Percentiles rank a stretch among this genome's conserved stretches.
Evolutionary conservation across 257 asterid species (phyloP).

Genomic region (Coffea eugenioides): DNA sequence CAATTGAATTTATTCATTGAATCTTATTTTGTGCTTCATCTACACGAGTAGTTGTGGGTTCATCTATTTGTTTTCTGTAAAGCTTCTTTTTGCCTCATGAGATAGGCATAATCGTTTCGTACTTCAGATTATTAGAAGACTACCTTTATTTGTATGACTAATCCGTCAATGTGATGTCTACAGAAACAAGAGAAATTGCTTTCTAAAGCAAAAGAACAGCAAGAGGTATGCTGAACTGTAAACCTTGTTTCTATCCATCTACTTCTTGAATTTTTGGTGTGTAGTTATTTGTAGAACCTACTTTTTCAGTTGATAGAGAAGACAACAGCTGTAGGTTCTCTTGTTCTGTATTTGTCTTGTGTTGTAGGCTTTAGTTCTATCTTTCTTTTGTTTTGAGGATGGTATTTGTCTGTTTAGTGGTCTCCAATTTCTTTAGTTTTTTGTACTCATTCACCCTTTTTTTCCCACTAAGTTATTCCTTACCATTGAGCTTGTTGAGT

Average conservation of each 20-base stretch:
- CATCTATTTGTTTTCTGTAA: not conserved
- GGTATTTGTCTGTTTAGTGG: not conserved
- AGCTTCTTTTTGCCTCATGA: not conserved
- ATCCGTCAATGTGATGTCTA: conserved; percentile 20
- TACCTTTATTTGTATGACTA: not conserved
- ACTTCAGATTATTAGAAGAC: not conserved
- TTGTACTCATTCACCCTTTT: not conserved
- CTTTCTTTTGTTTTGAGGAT: not conserved
- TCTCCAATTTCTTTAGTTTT: not conserved
- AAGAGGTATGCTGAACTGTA: conserved; percentile 56
- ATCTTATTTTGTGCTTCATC: not conserved
- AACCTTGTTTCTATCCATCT: conserved; percentile 4
- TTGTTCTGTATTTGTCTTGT: not conserved
- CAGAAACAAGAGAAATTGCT: conserved; percentile 73
- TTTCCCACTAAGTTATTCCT: not conserved
- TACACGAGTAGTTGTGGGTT: not conserved
- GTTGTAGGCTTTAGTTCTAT: not conserved
- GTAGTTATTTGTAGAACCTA: not conserved
- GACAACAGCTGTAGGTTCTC: not conserved
- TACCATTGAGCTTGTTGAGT: not conserved
- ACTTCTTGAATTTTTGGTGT: not conserved
- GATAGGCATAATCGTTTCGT: not conserved
- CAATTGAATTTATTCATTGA: not conserved
- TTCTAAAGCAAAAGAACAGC: conserved; percentile 60
- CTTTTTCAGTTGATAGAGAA: not conserved